phyloP scores from a whole-genome alignment of 129 eudicot genomes.

The Artemisia argyi region DNA sequence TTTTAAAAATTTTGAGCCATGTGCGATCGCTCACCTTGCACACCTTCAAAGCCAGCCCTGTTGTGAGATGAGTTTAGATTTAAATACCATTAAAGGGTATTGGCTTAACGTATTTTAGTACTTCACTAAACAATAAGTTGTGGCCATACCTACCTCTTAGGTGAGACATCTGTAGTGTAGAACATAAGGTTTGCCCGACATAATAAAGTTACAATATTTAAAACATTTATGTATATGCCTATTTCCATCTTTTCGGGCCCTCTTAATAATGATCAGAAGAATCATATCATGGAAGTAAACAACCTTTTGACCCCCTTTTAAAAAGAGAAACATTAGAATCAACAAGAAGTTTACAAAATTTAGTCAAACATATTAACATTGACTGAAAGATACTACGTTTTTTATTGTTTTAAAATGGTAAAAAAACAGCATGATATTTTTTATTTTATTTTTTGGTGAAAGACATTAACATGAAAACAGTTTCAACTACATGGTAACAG shows the following conservation, averaged over 20 bases:
- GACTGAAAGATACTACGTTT: background rate
- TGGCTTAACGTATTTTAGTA: background rate
- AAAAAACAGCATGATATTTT: background rate
- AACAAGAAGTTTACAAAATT: conserved; percentile 23
- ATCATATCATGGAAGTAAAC: conserved; percentile 38
- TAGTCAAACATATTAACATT: conserved; percentile 28
- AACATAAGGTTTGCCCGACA: conserved; percentile 3
- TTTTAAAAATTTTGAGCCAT: too few species aligned
- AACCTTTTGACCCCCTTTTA: conserved; percentile 38
- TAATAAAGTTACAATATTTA: conserved; percentile 9
- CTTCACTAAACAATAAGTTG: too few species aligned
- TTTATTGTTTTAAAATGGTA: background rate
- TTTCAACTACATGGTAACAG: too few species aligned
- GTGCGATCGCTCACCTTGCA: too few species aligned
- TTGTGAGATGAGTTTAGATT: too few species aligned
- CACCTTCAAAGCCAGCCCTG: too few species aligned
- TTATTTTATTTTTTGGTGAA: too few species aligned
- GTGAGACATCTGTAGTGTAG: background rate
- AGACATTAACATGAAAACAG: too few species aligned
- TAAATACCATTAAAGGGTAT: too few species aligned
- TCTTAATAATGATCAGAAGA: conserved; percentile 26
- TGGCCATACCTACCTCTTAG: too few species aligned
- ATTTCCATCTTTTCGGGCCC: conserved; percentile 20
- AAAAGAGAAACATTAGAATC: conserved; percentile 28
- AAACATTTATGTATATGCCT: conserved; percentile 2